Evolutionary conservation across 108 stramenopile species (phyloP).

Genomic region (Halocafeteria seosinensis): DNA sequence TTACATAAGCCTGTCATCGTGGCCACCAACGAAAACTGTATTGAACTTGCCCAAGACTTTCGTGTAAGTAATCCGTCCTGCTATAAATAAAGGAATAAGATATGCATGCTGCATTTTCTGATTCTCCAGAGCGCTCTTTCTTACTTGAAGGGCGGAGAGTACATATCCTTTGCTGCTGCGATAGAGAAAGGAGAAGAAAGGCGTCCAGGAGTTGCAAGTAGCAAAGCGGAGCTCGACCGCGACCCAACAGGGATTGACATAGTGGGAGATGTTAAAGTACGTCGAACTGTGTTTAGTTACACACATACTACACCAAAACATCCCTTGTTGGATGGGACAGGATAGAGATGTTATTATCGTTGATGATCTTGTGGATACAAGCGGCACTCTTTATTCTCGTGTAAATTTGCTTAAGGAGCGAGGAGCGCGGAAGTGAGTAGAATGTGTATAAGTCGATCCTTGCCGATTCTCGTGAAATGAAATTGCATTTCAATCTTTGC

Average conservation of each 20-base stretch:
- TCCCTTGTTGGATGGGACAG: too few relatives aligned
- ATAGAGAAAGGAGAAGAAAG: too few relatives aligned
- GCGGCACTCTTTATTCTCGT: slow-evolving; percentile 4
- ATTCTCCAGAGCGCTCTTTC: neutral
- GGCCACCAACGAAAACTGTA: neutral
- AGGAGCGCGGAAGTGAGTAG: slow-evolving; percentile 17
- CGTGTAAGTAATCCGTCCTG: too few relatives aligned
- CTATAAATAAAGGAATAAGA: neutral
- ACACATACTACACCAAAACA: too few relatives aligned
- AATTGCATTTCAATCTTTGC: too few relatives aligned
- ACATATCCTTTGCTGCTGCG: neutral
- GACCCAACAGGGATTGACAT: neutral
- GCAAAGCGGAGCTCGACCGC: neutral
- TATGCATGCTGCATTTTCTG: neutral
- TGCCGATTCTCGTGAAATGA: too few relatives aligned
- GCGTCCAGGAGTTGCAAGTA: too few relatives aligned
- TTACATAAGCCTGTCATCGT: neutral
- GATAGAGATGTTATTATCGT: slow-evolving; percentile 24
- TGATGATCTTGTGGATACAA: slow-evolving; percentile 23
- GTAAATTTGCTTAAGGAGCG: neutral
- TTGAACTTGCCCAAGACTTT: neutral
- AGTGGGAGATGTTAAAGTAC: slow-evolving; percentile 10
- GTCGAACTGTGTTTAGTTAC: too few relatives aligned
- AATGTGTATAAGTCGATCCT: too few relatives aligned
- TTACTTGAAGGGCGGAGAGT: neutral